Percentiles rank a stretch among this genome's conserved stretches.
Evolutionary conservation across 2,329 filamentous ascomycete species (phyloP).

Genomic region (Ascochyta viciae-villosae): DNA sequence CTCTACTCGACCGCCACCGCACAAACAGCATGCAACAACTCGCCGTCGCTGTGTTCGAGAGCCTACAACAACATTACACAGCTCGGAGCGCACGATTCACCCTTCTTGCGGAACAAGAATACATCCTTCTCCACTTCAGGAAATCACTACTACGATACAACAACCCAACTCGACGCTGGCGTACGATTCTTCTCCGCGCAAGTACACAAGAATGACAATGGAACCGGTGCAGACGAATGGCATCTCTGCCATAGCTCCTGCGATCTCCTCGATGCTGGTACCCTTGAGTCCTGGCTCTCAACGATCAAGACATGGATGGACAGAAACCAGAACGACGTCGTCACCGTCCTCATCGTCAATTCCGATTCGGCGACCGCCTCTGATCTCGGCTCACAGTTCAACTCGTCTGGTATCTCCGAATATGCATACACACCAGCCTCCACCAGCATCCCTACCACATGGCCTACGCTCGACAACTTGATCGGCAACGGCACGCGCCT

Average conservation of each 20-base stretch:
- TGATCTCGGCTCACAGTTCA: slow-evolving; percentile 59
- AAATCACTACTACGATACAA: slow-evolving; percentile 78
- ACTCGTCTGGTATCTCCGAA: slow-evolving; percentile 62
- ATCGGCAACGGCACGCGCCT: slow-evolving; percentile 70
- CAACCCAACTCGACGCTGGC: slow-evolving; percentile 72
- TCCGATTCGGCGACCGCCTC: slow-evolving; percentile 64
- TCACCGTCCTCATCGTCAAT: slow-evolving; percentile 78
- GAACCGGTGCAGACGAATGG: slow-evolving; percentile 53
- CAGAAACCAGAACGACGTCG: slow-evolving; percentile 73
- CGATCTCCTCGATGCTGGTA: slow-evolving; percentile 71
- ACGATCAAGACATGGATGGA: slow-evolving; percentile 74
- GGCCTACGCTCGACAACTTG: slow-evolving; percentile 76
- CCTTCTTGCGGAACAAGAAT: slow-evolving; percentile 71
- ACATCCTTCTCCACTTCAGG: slow-evolving; percentile 69
- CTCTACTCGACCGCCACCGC: slow-evolving; percentile 39
- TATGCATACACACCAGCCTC: slow-evolving; percentile 60
- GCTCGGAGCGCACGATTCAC: slow-evolving; percentile 77
- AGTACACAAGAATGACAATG: slow-evolving; percentile 66
- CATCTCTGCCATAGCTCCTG: slow-evolving; percentile 76
- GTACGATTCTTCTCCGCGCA: slow-evolving; percentile 75
- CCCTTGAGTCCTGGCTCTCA: slow-evolving; percentile 68
- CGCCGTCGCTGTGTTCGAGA: slow-evolving; percentile 72
- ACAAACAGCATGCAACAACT: slow-evolving; percentile 77
- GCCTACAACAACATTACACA: slow-evolving; percentile 79
- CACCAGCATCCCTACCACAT: slow-evolving; percentile 59